Conservation (phyloP, 2,329 filamentous ascomycete species). For the Erysiphe pulchra region DNA sequence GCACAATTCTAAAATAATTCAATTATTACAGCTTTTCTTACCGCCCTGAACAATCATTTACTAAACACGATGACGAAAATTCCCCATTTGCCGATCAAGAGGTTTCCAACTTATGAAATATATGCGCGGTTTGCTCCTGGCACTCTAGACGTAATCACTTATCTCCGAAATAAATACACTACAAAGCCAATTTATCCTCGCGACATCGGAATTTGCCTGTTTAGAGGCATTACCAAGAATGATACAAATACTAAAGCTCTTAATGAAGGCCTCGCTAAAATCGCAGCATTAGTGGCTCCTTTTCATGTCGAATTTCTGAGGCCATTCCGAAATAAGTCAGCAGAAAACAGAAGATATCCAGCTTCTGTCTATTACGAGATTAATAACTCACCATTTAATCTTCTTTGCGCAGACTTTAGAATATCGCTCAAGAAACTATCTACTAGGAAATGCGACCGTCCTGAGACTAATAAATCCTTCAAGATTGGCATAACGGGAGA, state of each 20-base stretch:
- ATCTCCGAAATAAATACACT: not conserved
- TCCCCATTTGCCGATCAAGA: too few species aligned
- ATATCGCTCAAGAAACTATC: not conserved
- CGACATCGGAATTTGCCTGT: not conserved
- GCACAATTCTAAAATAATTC: too few species aligned
- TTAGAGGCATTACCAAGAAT: not conserved
- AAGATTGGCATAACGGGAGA: not conserved
- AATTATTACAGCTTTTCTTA: too few species aligned
- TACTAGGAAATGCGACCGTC: not conserved
- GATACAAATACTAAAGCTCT: not conserved
- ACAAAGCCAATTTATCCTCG: not conserved
- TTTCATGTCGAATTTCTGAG: not conserved
- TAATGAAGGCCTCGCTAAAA: not conserved
- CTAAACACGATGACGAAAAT: too few species aligned
- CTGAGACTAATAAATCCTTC: not conserved
- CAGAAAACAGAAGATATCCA: not conserved
- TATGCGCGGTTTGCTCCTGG: not conserved
- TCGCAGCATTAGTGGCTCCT: not conserved
- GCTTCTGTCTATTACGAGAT: not conserved
- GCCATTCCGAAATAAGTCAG: not conserved
- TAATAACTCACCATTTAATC: not conserved
- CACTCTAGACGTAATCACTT: not conserved
- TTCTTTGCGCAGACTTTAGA: not conserved
- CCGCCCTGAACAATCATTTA: too few species aligned
- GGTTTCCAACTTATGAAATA: not conserved